phyloP scores from a whole-genome alignment of 169 alveolate species.

The Eimeria praecox region DNA sequence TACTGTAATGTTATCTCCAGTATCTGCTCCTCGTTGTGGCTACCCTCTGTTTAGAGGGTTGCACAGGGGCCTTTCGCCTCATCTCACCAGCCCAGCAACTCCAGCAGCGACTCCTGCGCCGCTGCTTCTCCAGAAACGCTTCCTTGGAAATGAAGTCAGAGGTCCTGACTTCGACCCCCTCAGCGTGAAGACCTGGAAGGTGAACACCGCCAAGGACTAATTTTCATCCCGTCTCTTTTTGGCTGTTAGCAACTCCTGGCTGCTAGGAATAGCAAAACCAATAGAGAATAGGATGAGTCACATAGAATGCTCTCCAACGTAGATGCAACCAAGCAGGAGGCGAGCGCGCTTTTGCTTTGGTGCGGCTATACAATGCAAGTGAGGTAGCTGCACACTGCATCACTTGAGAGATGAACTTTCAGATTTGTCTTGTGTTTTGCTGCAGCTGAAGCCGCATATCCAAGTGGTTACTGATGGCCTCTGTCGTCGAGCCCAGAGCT shows the following conservation, averaged over 20 bases:
- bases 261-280: neutral
- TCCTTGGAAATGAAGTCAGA: constrained; percentile 60
- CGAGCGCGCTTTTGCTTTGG: too few species aligned
- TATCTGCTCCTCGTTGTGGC: constrained; percentile 9
- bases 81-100: neutral
- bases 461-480: constrained; percentile 25
- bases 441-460: constrained; percentile 47
- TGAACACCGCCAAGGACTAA: neutral
- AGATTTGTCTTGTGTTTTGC: constrained; percentile 18
- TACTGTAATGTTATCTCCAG: neutral
- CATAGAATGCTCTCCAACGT: too few species aligned
- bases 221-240: too few species aligned
- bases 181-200: constrained; percentile 38
- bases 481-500: constrained; percentile 21
- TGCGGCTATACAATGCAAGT: too few species aligned
- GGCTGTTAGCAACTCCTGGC: neutral
- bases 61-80: neutral
- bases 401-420: too few species aligned
- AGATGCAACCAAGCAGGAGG: too few species aligned
- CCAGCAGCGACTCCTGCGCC: neutral
- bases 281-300: neutral
- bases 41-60: neutral
- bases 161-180: constrained; percentile 76
- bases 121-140: constrained; percentile 42
- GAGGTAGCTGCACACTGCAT: too few species aligned